Percentiles rank a stretch among this genome's conserved stretches.
Evolutionary conservation across 305 asterid species (phyloP).

Genomic region (Fraxinus albicans): DNA sequence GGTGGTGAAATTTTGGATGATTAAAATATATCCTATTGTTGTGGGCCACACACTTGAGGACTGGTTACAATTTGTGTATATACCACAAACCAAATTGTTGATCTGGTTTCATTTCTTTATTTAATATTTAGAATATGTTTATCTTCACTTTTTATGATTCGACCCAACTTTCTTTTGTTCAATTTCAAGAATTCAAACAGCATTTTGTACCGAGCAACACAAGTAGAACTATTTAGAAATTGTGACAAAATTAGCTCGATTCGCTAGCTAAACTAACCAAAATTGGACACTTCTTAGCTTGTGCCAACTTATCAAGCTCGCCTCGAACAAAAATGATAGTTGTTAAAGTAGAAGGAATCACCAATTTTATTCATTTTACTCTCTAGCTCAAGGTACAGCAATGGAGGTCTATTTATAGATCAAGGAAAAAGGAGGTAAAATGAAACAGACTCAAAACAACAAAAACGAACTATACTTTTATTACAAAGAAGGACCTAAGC

Average conservation of each 20-base stretch:
- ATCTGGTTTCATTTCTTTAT: neutral
- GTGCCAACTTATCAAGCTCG: neutral
- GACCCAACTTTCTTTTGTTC: neutral
- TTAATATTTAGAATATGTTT: neutral
- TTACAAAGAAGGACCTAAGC: too few species aligned
- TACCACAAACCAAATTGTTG: neutral
- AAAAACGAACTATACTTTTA: too few species aligned
- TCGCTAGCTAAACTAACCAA: neutral
- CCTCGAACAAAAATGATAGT: neutral
- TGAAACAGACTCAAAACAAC: too few species aligned
- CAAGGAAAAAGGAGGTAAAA: too few species aligned
- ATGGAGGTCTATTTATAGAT: too few species aligned
- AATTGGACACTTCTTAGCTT: neutral
- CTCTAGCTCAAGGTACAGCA: too few species aligned
- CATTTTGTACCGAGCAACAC: neutral
- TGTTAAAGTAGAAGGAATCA: too few species aligned
- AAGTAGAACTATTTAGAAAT: neutral
- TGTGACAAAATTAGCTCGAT: neutral
- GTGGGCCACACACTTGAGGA: neutral
- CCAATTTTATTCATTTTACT: too few species aligned
- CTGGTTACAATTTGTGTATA: neutral
- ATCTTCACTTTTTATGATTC: neutral
- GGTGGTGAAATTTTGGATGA: neutral
- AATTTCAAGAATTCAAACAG: neutral
- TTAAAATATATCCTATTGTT: neutral